Percentiles rank a stretch among this genome's conserved stretches.
Conservation (phyloP, 768 basidiomycete species). For the Gyrodon lividus region DNA sequence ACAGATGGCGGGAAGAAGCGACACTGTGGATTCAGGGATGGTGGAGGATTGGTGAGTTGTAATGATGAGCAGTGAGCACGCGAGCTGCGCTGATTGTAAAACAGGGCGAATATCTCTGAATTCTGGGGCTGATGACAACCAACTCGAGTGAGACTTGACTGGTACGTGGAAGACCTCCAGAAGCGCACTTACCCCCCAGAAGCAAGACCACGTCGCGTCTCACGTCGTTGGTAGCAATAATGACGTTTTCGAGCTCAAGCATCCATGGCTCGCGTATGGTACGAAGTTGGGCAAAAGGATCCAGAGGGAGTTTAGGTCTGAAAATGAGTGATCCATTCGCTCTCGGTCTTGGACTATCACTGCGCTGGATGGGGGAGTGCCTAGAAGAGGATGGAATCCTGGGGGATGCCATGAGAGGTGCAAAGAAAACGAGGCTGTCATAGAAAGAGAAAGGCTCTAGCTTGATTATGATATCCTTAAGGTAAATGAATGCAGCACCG, state of each 20-base stretch:
- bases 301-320: slow-evolving; percentile 33
- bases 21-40: slow-evolving; percentile 17
- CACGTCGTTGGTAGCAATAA: slow-evolving; percentile 14
- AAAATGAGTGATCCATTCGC: slow-evolving; percentile 17
- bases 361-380: slow-evolving; percentile 54
- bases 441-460: neutral
- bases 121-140: slow-evolving; percentile 27
- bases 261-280: slow-evolving; percentile 30
- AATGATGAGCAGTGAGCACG: slow-evolving; percentile 38
- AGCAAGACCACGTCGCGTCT: slow-evolving; percentile 37
- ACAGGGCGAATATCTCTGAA: slow-evolving; percentile 33
- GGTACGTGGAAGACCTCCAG: neutral
- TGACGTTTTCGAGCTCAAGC: slow-evolving; percentile 21
- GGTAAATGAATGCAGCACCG: slow-evolving; percentile 3
- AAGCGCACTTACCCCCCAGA: slow-evolving; percentile 34
- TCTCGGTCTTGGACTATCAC: slow-evolving; percentile 77
- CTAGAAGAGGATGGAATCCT: neutral
- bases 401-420: slow-evolving; percentile 2
- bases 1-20: slow-evolving; percentile 32
- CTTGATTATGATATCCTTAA: neutral
- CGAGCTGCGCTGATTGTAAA: slow-evolving; percentile 33
- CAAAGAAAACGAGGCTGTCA: neutral
- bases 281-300: slow-evolving; percentile 32
- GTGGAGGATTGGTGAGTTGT: slow-evolving; percentile 34
- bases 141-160: neutral